Evolutionary conservation across 2,329 filamentous ascomycete genomes (phyloP).

Genomic region (Chrysoporthe puriensis): DNA sequence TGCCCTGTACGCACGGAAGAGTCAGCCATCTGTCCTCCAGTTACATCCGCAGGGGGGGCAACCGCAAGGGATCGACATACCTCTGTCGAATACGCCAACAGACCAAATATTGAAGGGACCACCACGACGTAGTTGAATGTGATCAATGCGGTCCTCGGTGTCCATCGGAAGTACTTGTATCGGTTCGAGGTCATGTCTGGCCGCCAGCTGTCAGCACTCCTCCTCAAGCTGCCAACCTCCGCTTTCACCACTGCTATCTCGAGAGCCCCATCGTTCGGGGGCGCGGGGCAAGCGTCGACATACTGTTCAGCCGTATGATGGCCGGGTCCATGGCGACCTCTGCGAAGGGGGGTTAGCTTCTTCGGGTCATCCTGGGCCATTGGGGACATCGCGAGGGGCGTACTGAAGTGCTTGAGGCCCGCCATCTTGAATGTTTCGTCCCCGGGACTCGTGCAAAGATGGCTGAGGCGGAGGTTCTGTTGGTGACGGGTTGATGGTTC

Average conservation of each 20-base stretch:
- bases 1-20: constrained; percentile 63
- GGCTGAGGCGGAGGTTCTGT: constrained; percentile 11
- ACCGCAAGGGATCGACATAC: constrained; percentile 60
- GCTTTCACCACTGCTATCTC: background rate
- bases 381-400: constrained; percentile 28
- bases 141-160: constrained; percentile 76
- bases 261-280: background rate
- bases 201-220: constrained; percentile 13
- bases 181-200: constrained; percentile 82
- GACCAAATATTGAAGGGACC: constrained; percentile 72
- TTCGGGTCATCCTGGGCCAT: constrained; percentile 21
- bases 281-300: constrained; percentile 32
- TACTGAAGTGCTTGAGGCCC: constrained; percentile 49
- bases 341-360: constrained; percentile 40
- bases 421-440: constrained; percentile 44
- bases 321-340: constrained; percentile 53
- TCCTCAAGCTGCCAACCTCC: background rate
- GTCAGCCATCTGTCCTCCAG: constrained; percentile 4
- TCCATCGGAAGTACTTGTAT: constrained; percentile 96
- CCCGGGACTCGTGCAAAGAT: constrained; percentile 29
- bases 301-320: constrained; percentile 51
- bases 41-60: constrained; percentile 21
- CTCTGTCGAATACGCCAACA: constrained; percentile 78
- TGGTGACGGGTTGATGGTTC: constrained; percentile 4
- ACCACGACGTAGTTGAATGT: constrained; percentile 76